Base-by-base conservation (phyloP, 225 moss, liverwort and hornwort species). In the Rhytidiadelphus loreus region DNA sequence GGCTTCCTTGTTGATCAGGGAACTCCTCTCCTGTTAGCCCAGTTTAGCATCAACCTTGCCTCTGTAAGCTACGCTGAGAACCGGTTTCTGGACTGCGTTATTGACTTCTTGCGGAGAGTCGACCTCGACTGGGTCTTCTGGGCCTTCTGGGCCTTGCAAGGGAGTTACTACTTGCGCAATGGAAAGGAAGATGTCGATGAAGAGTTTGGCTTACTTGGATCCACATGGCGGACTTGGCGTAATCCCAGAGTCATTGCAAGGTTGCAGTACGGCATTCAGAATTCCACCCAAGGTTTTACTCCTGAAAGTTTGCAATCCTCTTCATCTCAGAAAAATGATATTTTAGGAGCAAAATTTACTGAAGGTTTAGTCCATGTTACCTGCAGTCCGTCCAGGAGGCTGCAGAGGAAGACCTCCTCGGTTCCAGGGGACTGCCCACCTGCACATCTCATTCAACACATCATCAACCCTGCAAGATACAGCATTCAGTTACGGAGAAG, bases 91-190 rank as follows among this genome's bases (percentile, higher is more conserved):
- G 92, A 91, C 85, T 96, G 96, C 73, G 91, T 90, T 6, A 87
- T 95, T 17, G 92, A 91, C 37, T 93, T 91, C 83, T 77, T 93
- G 81, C 85, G 75, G 19, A 83, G 39, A 24, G 50, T 83, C 63
- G 90, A 94, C 59, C 39, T 94, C 35, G 95, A 92, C 48, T 96
- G 96, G 96, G 92, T 90, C 32, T 89, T 95, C 82, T 96, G 96
- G 96, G 92, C 91, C 32, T 89, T 95, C 82, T 96, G 96, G 96
- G 92, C 93, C 2, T 87, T 96, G 83, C 94, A 93, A 50, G 96
- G 96, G 25, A 96, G 95, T 85, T 96, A 95, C 73, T 95, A 96
- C 79, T 86, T 88, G 86, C 91, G 93, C 35, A 83, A 91, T 50
- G 92, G 88, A 6, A 68, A n/a, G 33, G 83, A 88, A 64, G 93